Evolutionary conservation across 2,329 filamentous ascomycete species (phyloP).

Genomic region (Aspergillus candidus): DNA sequence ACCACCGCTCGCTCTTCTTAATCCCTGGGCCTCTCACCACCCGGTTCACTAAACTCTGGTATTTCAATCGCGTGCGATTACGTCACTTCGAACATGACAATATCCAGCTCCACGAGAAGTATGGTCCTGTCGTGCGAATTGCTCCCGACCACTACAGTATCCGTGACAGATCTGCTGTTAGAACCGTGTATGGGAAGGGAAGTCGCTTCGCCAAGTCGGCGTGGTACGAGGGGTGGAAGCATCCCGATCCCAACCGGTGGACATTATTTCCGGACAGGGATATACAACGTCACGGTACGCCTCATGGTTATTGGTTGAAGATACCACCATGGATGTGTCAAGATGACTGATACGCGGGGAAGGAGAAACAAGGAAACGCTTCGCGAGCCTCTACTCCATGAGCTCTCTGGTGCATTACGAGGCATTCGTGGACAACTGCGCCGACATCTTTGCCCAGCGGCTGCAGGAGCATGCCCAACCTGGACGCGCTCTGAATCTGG

Average conservation of each 20-base stretch:
- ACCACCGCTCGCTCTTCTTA: neutral
- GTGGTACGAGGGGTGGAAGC: constrained; percentile 31
- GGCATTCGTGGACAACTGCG: constrained; percentile 44
- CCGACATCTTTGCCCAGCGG: constrained; percentile 35
- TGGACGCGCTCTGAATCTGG: constrained; percentile 30
- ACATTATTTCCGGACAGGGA: constrained; percentile 30
- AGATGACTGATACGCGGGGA: neutral
- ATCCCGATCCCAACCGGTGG: constrained; percentile 25
- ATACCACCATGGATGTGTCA: neutral
- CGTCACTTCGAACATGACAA: constrained; percentile 37
- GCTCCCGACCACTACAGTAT: constrained; percentile 46
- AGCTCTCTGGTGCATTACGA: constrained; percentile 46
- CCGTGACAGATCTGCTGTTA: constrained; percentile 36
- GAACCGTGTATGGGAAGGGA: constrained; percentile 39
- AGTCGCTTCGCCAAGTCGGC: constrained; percentile 36
- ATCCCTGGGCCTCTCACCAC: constrained; percentile 44
- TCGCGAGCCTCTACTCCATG: constrained; percentile 45
- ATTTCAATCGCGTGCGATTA: constrained; percentile 31
- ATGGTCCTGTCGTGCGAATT: constrained; percentile 43
- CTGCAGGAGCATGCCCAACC: constrained; percentile 34
- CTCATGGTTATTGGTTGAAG: neutral
- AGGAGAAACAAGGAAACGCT: constrained; percentile 34
- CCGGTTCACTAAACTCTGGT: constrained; percentile 43
- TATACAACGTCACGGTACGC: constrained; percentile 31
- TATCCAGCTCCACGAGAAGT: constrained; percentile 35